Evolutionary conservation across 257 asterid genomes (phyloP), one percentile per base, ranked within the genome.

Genomic region (Forsythia viridissima): DNA sequence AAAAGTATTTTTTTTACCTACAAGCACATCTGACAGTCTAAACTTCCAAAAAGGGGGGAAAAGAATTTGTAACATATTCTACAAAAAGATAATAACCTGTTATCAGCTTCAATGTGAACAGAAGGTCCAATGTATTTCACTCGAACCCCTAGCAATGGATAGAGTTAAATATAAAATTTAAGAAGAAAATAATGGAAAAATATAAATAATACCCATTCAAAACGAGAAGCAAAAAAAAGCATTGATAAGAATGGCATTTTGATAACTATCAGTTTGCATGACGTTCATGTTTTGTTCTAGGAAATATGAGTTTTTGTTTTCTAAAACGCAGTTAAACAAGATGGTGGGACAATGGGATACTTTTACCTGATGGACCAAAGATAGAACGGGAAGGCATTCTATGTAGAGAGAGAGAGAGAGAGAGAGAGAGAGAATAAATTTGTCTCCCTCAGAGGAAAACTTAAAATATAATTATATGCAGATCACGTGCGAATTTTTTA

Each of bases 91-190:
- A 79, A 73, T 81, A 73, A 93, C 99, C 96, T 96, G 77, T 86
- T 91, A 83, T 90, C 91, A 40, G 87, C 95, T 85, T 89, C 92
- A 79, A 86, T 61, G 80, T 72, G 73, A 78, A 84, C 85, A 48
- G 96, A 82, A 38, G 91, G 90, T 81, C 99, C 99, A 71, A 80
- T 85, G 85, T 96, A 96, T 87, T 92, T 93, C 81, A 96, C 94
- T 75, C 92, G 96, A 88, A 93, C 98, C 81, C 99, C 99, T 96
- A 90, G 79, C 57, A 84, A 83, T 63, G 86, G 78, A 83, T 4
- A 81, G 73, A 77, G 73, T 77, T 72, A 81, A 48, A 68, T 48
- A 79, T 79, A 61, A 79, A 46, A 74, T 20, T 48, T 20, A 51
- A 63, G 73, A 81, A 73, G 52, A 79, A 69, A 63, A 63, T 4